phyloP scores from a whole-genome alignment of 2,329 filamentous ascomycete species.

The Xylaria sp. region DNA sequence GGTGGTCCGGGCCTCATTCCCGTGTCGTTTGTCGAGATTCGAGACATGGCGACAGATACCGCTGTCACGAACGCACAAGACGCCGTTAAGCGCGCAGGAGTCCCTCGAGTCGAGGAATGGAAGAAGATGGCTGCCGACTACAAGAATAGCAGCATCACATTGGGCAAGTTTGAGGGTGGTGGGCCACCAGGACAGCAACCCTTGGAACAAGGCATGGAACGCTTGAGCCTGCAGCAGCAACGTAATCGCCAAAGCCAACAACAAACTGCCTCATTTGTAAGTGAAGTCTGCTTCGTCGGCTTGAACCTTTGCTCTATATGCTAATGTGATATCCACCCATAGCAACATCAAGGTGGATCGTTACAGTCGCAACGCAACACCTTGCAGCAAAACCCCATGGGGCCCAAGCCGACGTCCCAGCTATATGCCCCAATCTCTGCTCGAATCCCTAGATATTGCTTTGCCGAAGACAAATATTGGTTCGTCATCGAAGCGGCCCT shows the following conservation, averaged over 20 bases:
- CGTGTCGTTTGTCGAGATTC: constrained; percentile 95
- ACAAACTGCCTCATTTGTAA: constrained; percentile 51
- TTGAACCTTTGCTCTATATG: constrained; percentile 5
- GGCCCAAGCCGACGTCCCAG: constrained; percentile 60
- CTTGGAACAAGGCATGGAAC: constrained; percentile 77
- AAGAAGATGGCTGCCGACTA: constrained; percentile 99
- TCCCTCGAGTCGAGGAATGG: constrained; percentile 97
- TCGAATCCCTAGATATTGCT: constrained; percentile 91
- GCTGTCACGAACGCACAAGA: constrained; percentile 84
- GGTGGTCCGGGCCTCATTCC: constrained; percentile 95
- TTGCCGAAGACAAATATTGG: constrained; percentile 98
- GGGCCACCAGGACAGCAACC: constrained; percentile 54
- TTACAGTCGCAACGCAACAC: constrained; percentile 56
- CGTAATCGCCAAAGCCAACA: constrained; percentile 60
- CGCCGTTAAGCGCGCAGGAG: constrained; percentile 87
- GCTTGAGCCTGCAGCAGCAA: constrained; percentile 77
- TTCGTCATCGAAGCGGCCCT: constrained; percentile 94
- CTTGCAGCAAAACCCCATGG: constrained; percentile 54
- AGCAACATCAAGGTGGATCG: constrained; percentile 50
- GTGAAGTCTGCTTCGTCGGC: constrained; percentile 20
- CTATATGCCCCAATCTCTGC: constrained; percentile 83
- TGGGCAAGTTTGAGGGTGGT: constrained; percentile 85
- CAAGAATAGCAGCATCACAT: constrained; percentile 97
- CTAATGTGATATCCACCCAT: constrained; percentile 36
- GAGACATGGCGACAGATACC: constrained; percentile 89